Evolutionary conservation across 371 early-diverging fungal genomes (phyloP).

Genomic region (Fennellomyces sp.): DNA sequence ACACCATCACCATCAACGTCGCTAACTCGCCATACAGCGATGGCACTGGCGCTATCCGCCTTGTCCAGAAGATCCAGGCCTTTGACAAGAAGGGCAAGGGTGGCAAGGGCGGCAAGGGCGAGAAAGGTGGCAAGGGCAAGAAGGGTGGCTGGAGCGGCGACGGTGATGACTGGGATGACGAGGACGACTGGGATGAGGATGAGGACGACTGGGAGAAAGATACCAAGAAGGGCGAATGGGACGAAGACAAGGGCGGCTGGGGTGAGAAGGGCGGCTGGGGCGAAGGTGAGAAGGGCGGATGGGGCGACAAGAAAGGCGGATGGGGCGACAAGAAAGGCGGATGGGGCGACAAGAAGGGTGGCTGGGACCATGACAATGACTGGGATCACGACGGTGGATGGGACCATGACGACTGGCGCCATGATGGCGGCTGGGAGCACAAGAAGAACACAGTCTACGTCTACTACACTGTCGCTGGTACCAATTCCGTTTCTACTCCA

Average conservation of each 20-base stretch:
- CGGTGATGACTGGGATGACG: conserved; percentile 9
- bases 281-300: conserved; percentile 6
- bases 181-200: not conserved
- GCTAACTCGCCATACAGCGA: conserved; percentile 22
- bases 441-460: conserved; percentile 26
- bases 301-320: conserved; percentile 1
- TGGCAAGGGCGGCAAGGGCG: conserved; percentile 7
- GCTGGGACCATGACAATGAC: conserved; percentile 4
- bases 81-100: conserved; percentile 33
- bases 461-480: conserved; percentile 26
- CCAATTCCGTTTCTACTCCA: not conserved
- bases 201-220: conserved; percentile 8
- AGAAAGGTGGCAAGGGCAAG: conserved; percentile 13
- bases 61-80: conserved; percentile 30
- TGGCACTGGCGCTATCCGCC: conserved; percentile 35
- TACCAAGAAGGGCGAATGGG: conserved; percentile 2
- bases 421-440: conserved; percentile 8
- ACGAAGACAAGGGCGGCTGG: not conserved
- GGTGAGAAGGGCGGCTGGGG: not conserved
- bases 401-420: conserved; percentile 4
- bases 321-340: conserved; percentile 28
- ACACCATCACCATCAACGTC: conserved; percentile 35
- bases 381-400: conserved; percentile 7
- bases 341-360: conserved; percentile 9
- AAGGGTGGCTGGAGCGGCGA: conserved; percentile 21